Percentiles rank a stretch among this genome's conserved stretches.
These are phyloP conservation scores for Coemansia sp. DNA, from an alignment of 192 early-diverging fungal genomes.

Conservation along the genomic window DNA sequence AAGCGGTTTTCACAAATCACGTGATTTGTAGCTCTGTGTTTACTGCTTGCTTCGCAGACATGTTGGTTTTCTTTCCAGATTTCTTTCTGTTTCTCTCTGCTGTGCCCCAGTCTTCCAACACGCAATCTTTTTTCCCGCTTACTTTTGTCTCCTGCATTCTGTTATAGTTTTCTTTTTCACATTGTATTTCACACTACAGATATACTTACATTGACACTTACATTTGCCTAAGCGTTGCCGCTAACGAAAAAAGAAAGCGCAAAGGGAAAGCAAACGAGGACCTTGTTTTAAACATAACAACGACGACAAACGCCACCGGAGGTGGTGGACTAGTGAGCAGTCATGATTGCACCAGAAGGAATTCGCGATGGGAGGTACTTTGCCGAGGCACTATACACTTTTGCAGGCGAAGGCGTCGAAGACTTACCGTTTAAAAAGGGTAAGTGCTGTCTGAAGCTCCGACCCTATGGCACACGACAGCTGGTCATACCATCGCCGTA, in stretches of 20 bases:
- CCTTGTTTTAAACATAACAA: neutral
- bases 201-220: neutral
- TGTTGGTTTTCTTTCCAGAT: neutral
- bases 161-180: slow-evolving; percentile 1
- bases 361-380: slow-evolving; percentile 51
- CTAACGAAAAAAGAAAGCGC: neutral
- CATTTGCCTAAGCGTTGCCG: neutral
- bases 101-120: neutral
- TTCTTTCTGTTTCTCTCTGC: slow-evolving; percentile 6
- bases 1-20: neutral
- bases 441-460: slow-evolving; percentile 1
- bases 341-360: slow-evolving; percentile 54
- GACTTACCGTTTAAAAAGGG: slow-evolving; percentile 56
- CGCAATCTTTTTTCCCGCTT: neutral
- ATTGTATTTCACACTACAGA: slow-evolving; percentile 1
- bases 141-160: slow-evolving; percentile 5
- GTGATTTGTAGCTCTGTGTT: neutral
- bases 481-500: neutral
- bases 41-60: neutral
- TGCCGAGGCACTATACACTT: slow-evolving; percentile 56
- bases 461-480: neutral
- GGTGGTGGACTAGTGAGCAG: neutral
- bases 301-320: neutral
- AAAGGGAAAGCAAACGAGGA: neutral
- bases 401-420: slow-evolving; percentile 53